Conservation (phyloP, 2,329 filamentous ascomycete genomes). For the Penicillium occitanis region DNA sequence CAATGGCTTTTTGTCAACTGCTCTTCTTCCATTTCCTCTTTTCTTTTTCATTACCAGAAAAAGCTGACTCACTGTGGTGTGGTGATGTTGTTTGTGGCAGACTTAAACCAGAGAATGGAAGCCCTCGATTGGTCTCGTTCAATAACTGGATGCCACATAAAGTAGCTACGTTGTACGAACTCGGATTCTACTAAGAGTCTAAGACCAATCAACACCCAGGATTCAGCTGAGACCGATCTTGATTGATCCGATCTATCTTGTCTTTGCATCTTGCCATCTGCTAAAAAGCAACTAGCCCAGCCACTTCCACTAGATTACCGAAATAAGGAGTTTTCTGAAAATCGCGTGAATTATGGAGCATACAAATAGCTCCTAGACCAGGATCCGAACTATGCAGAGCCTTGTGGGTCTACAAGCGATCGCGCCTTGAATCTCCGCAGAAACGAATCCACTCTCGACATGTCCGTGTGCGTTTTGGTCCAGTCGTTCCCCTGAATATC, state of each 20-base stretch:
- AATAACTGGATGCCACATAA: neutral
- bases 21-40: neutral
- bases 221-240: neutral
- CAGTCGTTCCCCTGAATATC: constrained; percentile 4
- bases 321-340: neutral
- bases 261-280: neutral
- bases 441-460: neutral
- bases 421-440: neutral
- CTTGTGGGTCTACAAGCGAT: neutral
- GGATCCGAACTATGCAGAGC: neutral
- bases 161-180: neutral
- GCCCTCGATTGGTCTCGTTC: neutral
- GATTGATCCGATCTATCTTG: neutral
- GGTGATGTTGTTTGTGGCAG: neutral
- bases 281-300: neutral
- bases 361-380: neutral
- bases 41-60: neutral
- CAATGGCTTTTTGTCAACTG: neutral
- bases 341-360: neutral
- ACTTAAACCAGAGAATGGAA: neutral
- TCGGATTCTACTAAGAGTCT: neutral
- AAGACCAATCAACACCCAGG: neutral
- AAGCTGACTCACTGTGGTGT: neutral
- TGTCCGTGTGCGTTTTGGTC: neutral
- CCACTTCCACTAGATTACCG: neutral